Conservation (phyloP, 2,329 filamentous ascomycete species). For the Cladorrhinum sp. region DNA sequence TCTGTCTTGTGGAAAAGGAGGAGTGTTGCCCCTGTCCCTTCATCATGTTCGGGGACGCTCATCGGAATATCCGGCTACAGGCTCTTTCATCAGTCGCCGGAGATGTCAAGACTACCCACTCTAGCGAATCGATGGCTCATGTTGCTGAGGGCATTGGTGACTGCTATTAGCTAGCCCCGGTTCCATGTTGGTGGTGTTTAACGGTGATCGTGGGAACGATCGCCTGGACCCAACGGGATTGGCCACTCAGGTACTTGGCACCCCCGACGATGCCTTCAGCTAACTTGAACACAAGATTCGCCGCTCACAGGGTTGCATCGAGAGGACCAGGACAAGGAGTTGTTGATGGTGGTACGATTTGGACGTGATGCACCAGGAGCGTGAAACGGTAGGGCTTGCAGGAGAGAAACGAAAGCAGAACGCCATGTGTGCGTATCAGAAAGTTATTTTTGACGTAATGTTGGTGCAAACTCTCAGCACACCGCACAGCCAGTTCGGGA, state of each 20-base stretch:
- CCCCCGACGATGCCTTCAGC: no score
- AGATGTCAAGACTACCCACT: no score
- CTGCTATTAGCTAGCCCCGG: neutral
- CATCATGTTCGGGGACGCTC: neutral
- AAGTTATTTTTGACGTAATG: neutral
- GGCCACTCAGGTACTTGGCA: neutral
- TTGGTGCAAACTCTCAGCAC: neutral
- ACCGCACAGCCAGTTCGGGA: no score
- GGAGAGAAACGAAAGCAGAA: no score
- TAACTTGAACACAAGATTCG: neutral
- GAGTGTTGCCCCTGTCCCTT: no score
- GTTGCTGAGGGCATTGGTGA: neutral
- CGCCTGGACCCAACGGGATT: neutral
- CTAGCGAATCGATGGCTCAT: neutral
- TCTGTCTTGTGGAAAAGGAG: no score
- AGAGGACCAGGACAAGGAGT: neutral
- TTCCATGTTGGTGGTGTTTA: constrained; percentile 4
- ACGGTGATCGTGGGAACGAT: neutral
- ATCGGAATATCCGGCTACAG: neutral
- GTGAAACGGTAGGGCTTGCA: neutral
- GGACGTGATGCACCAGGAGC: neutral
- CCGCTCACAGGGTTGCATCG: neutral
- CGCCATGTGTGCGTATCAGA: neutral
- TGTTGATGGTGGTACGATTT: neutral
- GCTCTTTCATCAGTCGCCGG: no score